These are phyloP conservation scores for Paecilomyces fulvus DNA, from an alignment of 2,329 filamentous ascomycete genomes.

Conservation along the genomic window DNA sequence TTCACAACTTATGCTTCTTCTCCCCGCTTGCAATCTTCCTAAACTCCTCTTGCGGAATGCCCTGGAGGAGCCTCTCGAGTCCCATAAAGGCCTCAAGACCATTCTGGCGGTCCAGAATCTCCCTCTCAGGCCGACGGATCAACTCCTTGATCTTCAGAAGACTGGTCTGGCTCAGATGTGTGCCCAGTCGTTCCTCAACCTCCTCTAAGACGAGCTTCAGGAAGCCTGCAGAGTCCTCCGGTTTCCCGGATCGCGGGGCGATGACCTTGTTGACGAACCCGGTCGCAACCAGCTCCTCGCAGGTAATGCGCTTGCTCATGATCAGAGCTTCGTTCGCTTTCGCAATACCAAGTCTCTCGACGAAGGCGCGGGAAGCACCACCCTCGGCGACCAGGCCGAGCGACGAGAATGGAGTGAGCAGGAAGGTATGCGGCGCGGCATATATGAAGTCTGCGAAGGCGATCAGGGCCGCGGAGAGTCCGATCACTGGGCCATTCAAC, in stretches of 20 bases:
- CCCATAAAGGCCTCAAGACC: conserved; percentile 80
- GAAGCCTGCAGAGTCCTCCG: conserved; percentile 62
- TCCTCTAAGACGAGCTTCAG: conserved; percentile 63
- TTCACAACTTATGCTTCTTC: conserved; percentile 87
- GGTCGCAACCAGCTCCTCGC: conserved; percentile 62
- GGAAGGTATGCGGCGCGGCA: conserved; percentile 67
- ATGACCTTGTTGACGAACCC: conserved; percentile 88
- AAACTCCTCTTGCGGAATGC: conserved; percentile 84
- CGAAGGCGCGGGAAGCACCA: conserved; percentile 68
- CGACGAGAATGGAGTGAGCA: conserved; percentile 85
- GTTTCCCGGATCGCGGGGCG: conserved; percentile 42
- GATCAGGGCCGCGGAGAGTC: conserved; percentile 75
- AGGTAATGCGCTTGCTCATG: conserved; percentile 70
- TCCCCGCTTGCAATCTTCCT: conserved; percentile 72
- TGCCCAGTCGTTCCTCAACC: conserved; percentile 70
- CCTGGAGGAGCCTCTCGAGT: conserved; percentile 67
- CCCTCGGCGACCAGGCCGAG: conserved; percentile 83
- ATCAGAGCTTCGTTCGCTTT: conserved; percentile 90
- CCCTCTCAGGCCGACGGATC: conserved; percentile 64
- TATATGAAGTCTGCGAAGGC: conserved; percentile 91
- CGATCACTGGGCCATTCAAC: conserved; percentile 85
- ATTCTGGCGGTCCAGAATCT: conserved; percentile 66
- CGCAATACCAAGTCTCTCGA: conserved; percentile 66
- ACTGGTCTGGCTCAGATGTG: conserved; percentile 71
- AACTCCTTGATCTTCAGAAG: conserved; percentile 77